phyloP scores from a whole-genome alignment of 768 basidiomycete species.

The Hydnum rufescens region DNA sequence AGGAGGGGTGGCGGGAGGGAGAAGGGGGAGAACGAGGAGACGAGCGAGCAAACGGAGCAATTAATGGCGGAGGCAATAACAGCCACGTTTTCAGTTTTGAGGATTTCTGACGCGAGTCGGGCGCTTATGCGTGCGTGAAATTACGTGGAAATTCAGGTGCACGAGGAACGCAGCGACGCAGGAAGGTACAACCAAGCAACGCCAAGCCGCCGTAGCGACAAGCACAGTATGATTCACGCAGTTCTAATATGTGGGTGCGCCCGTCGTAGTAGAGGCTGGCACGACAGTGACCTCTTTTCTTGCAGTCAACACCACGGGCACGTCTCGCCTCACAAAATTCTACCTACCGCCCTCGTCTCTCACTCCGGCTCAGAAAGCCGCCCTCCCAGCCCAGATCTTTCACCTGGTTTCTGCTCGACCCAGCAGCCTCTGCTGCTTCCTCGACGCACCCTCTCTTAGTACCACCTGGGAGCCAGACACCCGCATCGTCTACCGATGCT shows the following conservation, averaged over 20 bases:
- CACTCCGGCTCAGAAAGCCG: constrained; percentile 11
- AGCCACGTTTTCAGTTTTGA: no score
- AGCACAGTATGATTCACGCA: constrained; percentile 50
- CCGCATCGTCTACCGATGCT: constrained; percentile 84
- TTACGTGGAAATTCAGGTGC: no score
- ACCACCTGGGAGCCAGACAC: constrained; percentile 21
- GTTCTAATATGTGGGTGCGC: constrained; percentile 50
- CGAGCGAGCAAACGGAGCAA: no score
- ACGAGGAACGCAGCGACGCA: no score
- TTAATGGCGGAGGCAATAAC: no score
- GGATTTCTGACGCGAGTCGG: no score
- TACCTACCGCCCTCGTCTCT: constrained; percentile 38
- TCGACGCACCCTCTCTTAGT: constrained; percentile 79
- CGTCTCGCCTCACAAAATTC: constrained; percentile 71
- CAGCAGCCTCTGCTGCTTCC: constrained; percentile 78
- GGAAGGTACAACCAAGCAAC: no score
- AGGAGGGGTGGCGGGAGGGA: no score
- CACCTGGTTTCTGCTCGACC: constrained; percentile 69
- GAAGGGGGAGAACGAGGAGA: no score
- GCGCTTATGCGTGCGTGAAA: no score
- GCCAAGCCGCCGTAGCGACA: no score
- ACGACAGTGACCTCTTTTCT: neutral
- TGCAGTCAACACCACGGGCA: constrained; percentile 87
- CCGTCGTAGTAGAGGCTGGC: neutral
- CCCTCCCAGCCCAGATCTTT: constrained; percentile 66